Evolutionary conservation across 768 basidiomycete species (phyloP), one percentile per base, ranked within the genome.

Genomic region (Solioccasus polychromus): DNA sequence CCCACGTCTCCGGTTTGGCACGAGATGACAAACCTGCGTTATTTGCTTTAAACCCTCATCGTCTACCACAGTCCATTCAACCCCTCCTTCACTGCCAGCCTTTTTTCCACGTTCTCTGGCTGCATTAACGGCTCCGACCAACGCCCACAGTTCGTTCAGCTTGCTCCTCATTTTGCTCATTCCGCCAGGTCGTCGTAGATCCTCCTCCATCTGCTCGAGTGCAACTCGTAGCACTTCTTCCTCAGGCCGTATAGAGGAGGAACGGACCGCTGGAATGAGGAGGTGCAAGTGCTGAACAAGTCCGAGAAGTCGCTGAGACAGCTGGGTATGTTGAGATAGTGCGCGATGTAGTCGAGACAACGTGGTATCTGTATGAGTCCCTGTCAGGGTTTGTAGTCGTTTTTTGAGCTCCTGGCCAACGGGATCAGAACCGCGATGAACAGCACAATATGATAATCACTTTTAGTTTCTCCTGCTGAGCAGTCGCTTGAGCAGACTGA

Each of bases 21-120:
- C 48, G 48, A 40, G 29, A 35, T 8, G 37, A 59, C 72, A 15
- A 47, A 87, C 88, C 76, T 86, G 82, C 4, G 82, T 72, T 44
- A 93, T 81, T 62, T 88, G 82, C 37, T 79, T 72, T 44, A 93
- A 67, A 1, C 90, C 90, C 2, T 90, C 88, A 57, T 89, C 87
- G 60, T 93, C 91, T 3, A 88, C 85, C n/a, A 92, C 87, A 0
- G 81, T 77, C 88, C 88, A 91, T 55, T 83, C 85, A 8, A 75
- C 73, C 14, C 40, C 45, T 1, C 71, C 73, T 14, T 72, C 74
- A 11, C 58, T 55, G 24, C 64, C 67, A 18, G 59, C 64, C 50
- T 75, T 73, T 48, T 70, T 64, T 37, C 72, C 75, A 32, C 72
- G 65, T 56, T 84, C 81, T 54, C 75, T 68, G 22, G 79, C 74